phyloP scores from a whole-genome alignment of 495 filamentous ascomycete species.

The Annulohypoxylon moriforme region DNA sequence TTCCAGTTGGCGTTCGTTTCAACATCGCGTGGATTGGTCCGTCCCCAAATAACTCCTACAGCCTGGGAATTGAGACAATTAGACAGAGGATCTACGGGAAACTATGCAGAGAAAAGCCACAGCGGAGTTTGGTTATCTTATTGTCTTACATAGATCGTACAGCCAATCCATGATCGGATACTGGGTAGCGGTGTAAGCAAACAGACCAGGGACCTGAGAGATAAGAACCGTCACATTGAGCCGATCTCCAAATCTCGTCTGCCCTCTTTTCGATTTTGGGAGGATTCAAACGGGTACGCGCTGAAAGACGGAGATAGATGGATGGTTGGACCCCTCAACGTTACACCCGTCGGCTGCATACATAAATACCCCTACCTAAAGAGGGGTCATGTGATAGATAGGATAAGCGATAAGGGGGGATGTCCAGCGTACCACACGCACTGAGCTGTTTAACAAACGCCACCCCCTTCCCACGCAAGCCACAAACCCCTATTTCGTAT shows the following conservation, averaged over 20 bases:
- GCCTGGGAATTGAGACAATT: not conserved
- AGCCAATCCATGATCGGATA: not conserved
- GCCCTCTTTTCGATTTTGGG: not conserved
- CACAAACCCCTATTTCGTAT: not conserved
- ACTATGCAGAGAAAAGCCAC: not conserved
- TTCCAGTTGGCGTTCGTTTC: conserved; percentile 54
- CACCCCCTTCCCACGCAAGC: conserved; percentile 1
- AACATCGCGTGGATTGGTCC: conserved; percentile 45
- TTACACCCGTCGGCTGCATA: conserved; percentile 13
- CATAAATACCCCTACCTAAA: not conserved
- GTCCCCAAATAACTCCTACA: not conserved
- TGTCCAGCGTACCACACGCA: too few relatives aligned
- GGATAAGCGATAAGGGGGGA: not conserved
- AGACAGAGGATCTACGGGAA: conserved; percentile 2
- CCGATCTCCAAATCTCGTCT: not conserved
- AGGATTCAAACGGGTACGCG: conserved; percentile 1
- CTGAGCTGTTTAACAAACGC: not conserved
- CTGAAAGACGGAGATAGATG: not conserved
- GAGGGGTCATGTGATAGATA: conserved; percentile 9
- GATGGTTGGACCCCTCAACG: conserved; percentile 4
- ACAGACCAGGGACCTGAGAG: not conserved
- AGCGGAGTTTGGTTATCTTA: conserved; percentile 15
- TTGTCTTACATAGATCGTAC: not conserved
- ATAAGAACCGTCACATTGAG: conserved; percentile 23
- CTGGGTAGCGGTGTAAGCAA: conserved; percentile 1